phyloP scores from a whole-genome alignment of 2,329 filamentous ascomycete genomes.

The Fusarium lateritium region DNA sequence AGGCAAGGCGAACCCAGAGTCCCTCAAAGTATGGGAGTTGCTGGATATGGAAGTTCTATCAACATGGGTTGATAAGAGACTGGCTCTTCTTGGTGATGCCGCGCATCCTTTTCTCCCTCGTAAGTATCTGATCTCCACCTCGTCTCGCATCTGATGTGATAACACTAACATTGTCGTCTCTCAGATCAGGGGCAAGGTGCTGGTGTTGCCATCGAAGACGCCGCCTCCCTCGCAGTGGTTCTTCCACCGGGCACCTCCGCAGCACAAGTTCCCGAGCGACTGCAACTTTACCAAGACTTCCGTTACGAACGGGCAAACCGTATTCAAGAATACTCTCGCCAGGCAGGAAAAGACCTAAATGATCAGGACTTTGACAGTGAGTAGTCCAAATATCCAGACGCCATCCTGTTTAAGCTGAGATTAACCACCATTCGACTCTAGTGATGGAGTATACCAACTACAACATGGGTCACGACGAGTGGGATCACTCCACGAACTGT shows the following conservation, averaged over 20 bases:
- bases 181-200: conserved; percentile 56
- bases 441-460: conserved; percentile 36
- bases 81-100: conserved; percentile 77
- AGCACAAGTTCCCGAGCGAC: conserved; percentile 66
- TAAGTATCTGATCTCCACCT: background rate
- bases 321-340: conserved; percentile 71
- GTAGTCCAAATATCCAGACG: background rate
- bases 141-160: too few relatives aligned
- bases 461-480: conserved; percentile 45
- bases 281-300: conserved; percentile 72
- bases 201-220: conserved; percentile 78
- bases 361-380: conserved; percentile 35
- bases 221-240: conserved; percentile 69
- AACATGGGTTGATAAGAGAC: conserved; percentile 66
- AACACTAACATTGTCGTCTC: too few relatives aligned
- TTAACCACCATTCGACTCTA: background rate
- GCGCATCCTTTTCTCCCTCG: conserved; percentile 76
- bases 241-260: conserved; percentile 62
- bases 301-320: conserved; percentile 69
- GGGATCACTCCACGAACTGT: conserved; percentile 31
- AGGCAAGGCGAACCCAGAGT: conserved; percentile 59
- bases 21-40: conserved; percentile 70
- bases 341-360: conserved; percentile 57
- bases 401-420: too few relatives aligned
- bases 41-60: conserved; percentile 73